Percentiles rank a stretch among this genome's conserved stretches.
Evolutionary conservation across 208 protist genomes (phyloP).

Genomic region (Trypanosoma caninum): DNA sequence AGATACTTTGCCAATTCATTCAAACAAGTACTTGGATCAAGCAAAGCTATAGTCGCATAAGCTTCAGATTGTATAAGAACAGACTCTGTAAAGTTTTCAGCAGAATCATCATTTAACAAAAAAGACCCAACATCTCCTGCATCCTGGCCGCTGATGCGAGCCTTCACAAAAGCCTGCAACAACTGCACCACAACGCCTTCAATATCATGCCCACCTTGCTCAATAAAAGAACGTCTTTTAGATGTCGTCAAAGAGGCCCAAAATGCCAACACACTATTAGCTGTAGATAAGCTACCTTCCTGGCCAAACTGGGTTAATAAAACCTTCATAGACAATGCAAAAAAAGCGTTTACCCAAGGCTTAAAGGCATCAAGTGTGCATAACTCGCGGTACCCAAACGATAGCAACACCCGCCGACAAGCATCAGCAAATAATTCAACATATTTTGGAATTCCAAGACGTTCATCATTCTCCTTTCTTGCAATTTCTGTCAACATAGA

Average conservation of each 20-base stretch:
- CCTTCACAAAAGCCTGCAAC: conserved; percentile 44
- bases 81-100: conserved; percentile 43
- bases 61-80: conserved; percentile 55
- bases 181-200: conserved; percentile 47
- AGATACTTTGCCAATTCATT: conserved; percentile 49
- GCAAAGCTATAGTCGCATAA: conserved; percentile 38
- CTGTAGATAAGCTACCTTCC: conserved; percentile 62
- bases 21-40: conserved; percentile 45
- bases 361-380: conserved; percentile 40
- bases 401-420: conserved; percentile 49
- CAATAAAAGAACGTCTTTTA: conserved; percentile 37
- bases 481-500: conserved; percentile 29
- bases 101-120: conserved; percentile 28
- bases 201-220: conserved; percentile 34
- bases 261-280: conserved; percentile 62
- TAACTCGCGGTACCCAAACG: conserved; percentile 78
- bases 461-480: conserved; percentile 36
- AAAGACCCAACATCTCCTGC: not conserved
- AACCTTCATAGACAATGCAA: conserved; percentile 47
- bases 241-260: conserved; percentile 66
- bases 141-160: conserved; percentile 30
- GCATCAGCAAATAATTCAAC: conserved; percentile 51
- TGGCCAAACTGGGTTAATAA: conserved; percentile 67
- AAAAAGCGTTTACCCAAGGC: conserved; percentile 40
- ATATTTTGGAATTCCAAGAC: conserved; percentile 66